A percentile compares a stretch with the other conserved stretches of the same genome.
These are phyloP conservation scores for Daldinia childiae DNA, from an alignment of 495 filamentous ascomycete species.

Conservation along the genomic window DNA sequence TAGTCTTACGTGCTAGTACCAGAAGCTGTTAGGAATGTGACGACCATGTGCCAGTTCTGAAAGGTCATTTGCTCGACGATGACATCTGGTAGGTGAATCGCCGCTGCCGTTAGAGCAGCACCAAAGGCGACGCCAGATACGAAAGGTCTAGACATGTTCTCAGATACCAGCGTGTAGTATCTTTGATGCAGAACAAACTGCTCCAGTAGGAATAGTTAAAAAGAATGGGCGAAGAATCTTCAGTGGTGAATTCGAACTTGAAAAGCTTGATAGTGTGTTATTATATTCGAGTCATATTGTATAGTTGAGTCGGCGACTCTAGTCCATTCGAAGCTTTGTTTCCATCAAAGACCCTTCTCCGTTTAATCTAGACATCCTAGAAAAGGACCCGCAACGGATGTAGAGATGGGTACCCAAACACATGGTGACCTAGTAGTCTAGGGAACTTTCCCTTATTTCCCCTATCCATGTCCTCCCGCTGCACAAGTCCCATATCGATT, in stretches of 20 bases:
- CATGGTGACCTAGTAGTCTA: slow-evolving; percentile 8
- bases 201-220: neutral
- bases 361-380: slow-evolving; percentile 8
- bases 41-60: slow-evolving; percentile 65
- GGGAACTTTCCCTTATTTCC: neutral
- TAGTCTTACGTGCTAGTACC: slow-evolving; percentile 63
- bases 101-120: slow-evolving; percentile 61
- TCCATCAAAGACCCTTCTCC: slow-evolving; percentile 11
- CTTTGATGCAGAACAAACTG: neutral
- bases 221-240: neutral
- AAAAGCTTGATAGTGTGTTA: slow-evolving; percentile 10
- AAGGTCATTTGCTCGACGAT: slow-evolving; percentile 65
- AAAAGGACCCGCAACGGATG: slow-evolving; percentile 24
- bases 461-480: slow-evolving; percentile 21
- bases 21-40: slow-evolving; percentile 64
- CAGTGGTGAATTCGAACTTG: neutral
- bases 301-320: slow-evolving; percentile 29
- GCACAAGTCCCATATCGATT: slow-evolving; percentile 21
- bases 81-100: slow-evolving; percentile 61
- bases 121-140: slow-evolving; percentile 63
- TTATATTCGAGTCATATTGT: slow-evolving; percentile 33
- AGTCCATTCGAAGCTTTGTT: slow-evolving; percentile 14
- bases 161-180: neutral
- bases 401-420: slow-evolving; percentile 10
- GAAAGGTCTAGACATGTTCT: slow-evolving; percentile 33